Conservation (phyloP, 768 basidiomycete species). For the Lanmaoa pseudosensibilis region DNA sequence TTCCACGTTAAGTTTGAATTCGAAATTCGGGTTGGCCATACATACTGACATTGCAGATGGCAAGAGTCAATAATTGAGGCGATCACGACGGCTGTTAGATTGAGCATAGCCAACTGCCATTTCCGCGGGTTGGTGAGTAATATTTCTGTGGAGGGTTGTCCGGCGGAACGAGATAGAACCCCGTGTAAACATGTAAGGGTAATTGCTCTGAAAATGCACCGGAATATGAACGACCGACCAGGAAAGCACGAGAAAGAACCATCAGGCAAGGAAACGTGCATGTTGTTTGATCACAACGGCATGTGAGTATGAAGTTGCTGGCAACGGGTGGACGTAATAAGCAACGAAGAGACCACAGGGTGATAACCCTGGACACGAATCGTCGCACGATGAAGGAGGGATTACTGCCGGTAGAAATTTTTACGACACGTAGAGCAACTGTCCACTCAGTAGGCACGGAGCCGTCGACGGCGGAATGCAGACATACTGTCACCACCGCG, state of each 20-base stretch:
- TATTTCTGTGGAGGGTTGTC: no score
- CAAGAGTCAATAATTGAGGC: neutral
- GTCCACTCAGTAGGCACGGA: neutral
- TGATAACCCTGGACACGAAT: conserved; percentile 5
- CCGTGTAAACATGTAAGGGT: conserved; percentile 3
- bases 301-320: conserved; percentile 2
- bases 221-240: conserved; percentile 5
- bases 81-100: conserved; percentile 3
- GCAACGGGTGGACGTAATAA: conserved; percentile 14
- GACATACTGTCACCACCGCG: neutral
- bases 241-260: conserved; percentile 7
- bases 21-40: conserved; percentile 9
- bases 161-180: neutral
- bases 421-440: neutral
- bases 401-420: neutral
- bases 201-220: conserved; percentile 3
- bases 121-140: conserved; percentile 12
- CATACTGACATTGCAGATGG: conserved; percentile 2
- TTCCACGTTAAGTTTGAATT: neutral
- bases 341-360: neutral
- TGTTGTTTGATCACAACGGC: conserved; percentile 6
- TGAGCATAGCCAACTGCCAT: conserved; percentile 21
- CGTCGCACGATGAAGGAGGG: neutral
- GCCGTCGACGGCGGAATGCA: neutral
- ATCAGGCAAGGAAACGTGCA: conserved; percentile 2